Evolutionary conservation across 129 eudicot genomes (phyloP).

Genomic region (Escallonia herrerae): DNA sequence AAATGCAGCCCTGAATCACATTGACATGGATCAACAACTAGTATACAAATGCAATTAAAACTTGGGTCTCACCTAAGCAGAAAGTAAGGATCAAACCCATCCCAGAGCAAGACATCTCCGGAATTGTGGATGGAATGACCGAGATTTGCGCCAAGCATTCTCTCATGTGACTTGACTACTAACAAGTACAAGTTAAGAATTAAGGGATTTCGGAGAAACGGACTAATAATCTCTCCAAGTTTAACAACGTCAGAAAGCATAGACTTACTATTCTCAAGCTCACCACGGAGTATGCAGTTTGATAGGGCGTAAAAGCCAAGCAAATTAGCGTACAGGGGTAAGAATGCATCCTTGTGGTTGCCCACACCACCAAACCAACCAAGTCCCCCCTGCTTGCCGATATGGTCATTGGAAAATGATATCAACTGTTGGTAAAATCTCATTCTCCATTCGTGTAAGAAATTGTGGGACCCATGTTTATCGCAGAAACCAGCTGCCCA

Average conservation of each 20-base stretch:
- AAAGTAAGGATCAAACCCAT: constrained; percentile 73
- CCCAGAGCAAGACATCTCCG: constrained; percentile 42
- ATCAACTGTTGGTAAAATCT: constrained; percentile 50
- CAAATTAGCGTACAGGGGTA: constrained; percentile 77
- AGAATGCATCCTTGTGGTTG: constrained; percentile 91
- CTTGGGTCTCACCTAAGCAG: constrained; percentile 37
- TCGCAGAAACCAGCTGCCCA: constrained; percentile 15
- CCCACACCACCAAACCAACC: constrained; percentile 95
- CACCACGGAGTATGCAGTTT: constrained; percentile 33
- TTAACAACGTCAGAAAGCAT: constrained; percentile 36
- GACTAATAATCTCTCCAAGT: constrained; percentile 48
- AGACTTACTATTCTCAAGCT: constrained; percentile 14
- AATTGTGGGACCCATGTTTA: constrained; percentile 16
- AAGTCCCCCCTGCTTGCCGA: constrained; percentile 26
- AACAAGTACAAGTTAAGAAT: constrained; percentile 42
- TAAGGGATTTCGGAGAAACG: constrained; percentile 68
- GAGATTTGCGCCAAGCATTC: constrained; percentile 16
- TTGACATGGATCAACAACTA: too few relatives aligned
- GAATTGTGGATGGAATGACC: constrained; percentile 10
- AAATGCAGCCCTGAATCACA: too few relatives aligned
- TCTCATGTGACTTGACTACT: constrained; percentile 52
- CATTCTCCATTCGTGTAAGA: constrained; percentile 54
- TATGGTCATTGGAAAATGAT: constrained; percentile 33
- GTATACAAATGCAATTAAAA: too few relatives aligned
- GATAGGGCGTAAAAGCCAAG: constrained; percentile 66